Conservation (phyloP, 2,329 filamentous ascomycete species). For the Pseudophaeomoniella oleicola region DNA sequence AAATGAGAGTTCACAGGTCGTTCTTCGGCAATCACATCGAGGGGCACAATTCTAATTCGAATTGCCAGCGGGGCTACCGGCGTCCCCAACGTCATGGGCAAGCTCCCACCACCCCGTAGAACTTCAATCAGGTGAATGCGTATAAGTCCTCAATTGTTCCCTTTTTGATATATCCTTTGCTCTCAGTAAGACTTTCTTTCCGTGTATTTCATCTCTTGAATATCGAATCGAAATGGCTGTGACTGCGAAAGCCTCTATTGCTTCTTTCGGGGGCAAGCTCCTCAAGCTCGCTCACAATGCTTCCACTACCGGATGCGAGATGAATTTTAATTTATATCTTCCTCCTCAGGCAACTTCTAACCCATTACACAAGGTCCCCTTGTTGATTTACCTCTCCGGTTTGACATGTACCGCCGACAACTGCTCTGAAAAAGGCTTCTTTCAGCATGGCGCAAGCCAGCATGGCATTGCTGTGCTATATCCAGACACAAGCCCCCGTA, state of each 20-base stretch:
- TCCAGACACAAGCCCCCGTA: conserved; percentile 86
- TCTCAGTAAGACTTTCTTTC: no score
- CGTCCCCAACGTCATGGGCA: no score
- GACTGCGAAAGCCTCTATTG: conserved; percentile 77
- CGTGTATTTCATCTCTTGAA: no score
- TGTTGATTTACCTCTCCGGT: conserved; percentile 86
- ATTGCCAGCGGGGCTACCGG: no score
- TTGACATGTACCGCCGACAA: conserved; percentile 88
- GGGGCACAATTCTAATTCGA: no score
- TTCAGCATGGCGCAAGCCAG: conserved; percentile 66
- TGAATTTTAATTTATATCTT: conserved; percentile 86
- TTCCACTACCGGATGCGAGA: conserved; percentile 64
- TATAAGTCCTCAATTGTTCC: no score
- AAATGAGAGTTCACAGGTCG: no score
- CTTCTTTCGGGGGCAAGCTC: conserved; percentile 85
- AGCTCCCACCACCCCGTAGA: no score
- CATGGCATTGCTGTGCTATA: conserved; percentile 85
- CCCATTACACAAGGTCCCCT: conserved; percentile 51
- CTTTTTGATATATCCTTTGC: no score
- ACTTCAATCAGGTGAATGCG: no score
- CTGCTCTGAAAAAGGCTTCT: conserved; percentile 67
- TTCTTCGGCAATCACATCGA: no score
- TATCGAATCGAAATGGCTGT: conserved; percentile 79
- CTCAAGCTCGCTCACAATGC: conserved; percentile 86
- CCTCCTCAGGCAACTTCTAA: conserved; percentile 51